Evolutionary conservation across 2,329 filamentous ascomycete species (phyloP).

Genomic region (Gremmenia infestans): DNA sequence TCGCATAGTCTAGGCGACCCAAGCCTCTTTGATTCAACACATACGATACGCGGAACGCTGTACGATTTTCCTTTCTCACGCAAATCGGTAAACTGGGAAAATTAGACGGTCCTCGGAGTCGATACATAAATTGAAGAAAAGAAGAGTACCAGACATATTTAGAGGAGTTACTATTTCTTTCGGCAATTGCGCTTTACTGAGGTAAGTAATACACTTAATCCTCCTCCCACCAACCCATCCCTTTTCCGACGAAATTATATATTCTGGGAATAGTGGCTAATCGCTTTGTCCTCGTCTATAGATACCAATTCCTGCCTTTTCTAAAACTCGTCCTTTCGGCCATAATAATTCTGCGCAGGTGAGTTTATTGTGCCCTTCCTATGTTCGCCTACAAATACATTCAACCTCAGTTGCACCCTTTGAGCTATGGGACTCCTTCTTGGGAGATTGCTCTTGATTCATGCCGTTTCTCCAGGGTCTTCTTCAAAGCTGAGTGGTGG

Average conservation of each 20-base stretch:
- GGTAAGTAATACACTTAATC: background rate
- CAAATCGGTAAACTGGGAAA: slow-evolving; percentile 15
- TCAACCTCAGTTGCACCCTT: background rate
- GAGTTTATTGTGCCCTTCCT: slow-evolving; percentile 3
- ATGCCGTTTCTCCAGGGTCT: no score
- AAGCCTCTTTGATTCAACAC: slow-evolving; percentile 20
- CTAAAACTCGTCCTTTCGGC: slow-evolving; percentile 6
- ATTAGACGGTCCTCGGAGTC: slow-evolving; percentile 21
- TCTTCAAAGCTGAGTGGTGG: no score
- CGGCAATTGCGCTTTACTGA: slow-evolving; percentile 18
- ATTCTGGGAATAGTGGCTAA: slow-evolving; percentile 15
- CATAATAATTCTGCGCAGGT: slow-evolving; percentile 17
- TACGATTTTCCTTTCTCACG: slow-evolving; percentile 18
- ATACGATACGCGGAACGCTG: slow-evolving; percentile 25
- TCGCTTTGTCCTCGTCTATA: slow-evolving; percentile 2
- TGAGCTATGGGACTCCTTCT: background rate
- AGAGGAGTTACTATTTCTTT: slow-evolving; percentile 17
- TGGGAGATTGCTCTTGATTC: no score
- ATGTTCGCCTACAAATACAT: background rate
- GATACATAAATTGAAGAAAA: slow-evolving; percentile 18
- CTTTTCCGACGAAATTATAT: background rate
- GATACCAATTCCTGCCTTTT: slow-evolving; percentile 20
- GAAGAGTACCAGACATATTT: slow-evolving; percentile 12
- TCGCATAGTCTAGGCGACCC: slow-evolving; percentile 27
- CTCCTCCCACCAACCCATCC: background rate